Percentiles rank a stretch among this genome's conserved stretches.
Evolutionary conservation across 1,139 yeast species (phyloP).

Genomic region (Zygosaccharomyces sapae): DNA sequence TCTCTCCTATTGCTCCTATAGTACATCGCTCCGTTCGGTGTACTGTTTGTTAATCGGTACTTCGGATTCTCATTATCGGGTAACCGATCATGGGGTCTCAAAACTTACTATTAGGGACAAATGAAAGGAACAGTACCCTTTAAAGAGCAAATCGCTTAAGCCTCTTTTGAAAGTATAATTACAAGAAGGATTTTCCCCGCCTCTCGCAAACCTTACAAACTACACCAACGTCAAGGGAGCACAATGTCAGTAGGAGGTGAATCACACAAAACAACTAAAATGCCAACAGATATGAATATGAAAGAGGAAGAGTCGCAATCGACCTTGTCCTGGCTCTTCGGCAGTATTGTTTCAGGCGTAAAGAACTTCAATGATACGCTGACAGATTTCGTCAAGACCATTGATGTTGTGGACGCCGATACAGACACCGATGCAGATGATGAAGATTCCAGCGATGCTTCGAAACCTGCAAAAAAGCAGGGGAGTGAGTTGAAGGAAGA

Average conservation of each 20-base stretch:
- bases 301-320: not conserved
- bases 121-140: too few species aligned
- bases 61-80: too few species aligned
- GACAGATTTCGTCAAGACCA: not conserved
- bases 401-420: not conserved
- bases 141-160: too few species aligned
- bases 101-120: too few species aligned
- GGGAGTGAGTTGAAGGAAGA: not conserved
- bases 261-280: not conserved
- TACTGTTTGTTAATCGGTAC: too few species aligned
- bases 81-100: too few species aligned
- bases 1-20: too few species aligned
- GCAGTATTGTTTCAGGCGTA: not conserved
- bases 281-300: not conserved
- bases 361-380: not conserved
- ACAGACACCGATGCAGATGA: not conserved
- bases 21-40: too few species aligned
- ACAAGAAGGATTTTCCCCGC: too few species aligned
- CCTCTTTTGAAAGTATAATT: too few species aligned
- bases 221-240: too few species aligned
- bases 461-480: not conserved
- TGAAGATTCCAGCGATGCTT: not conserved
- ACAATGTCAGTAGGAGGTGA: not conserved
- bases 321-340: not conserved
- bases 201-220: too few species aligned